Base-by-base conservation (phyloP, 208 protist species). In the Wallacemonas collosoma region DNA sequence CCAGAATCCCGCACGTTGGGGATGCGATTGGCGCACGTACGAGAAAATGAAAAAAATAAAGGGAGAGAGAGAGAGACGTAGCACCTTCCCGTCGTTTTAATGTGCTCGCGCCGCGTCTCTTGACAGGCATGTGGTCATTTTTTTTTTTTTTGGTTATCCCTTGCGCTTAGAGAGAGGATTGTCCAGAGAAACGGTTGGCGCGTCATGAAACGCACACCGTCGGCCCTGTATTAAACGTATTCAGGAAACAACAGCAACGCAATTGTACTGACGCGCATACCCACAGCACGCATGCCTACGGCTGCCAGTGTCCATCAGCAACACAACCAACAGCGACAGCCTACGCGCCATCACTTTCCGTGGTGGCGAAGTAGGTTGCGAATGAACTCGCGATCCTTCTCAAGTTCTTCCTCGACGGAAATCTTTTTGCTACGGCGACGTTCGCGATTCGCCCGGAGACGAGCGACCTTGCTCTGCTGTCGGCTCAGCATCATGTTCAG, bases 401-500 rank as follows among this genome's bases (percentile, higher is more conserved):
- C 51, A 40, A 71, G 63, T 57, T 93, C 83, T 44, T 82, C 61
- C 38, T 76, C 65, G 15, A 73, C 39, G 9, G 44, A 65, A 15
- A 43, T 41, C 61, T 86, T 44, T 51, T 69, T 73, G 15, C 81
- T 68, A 35, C 83, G 76, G 26, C 57, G 70, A 4, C 78, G 64
- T 40, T 82, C 77, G 43, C 79, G 79, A 55, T 85, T 90, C 36
- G 87, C 45, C 41, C 85, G 85, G 68, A 82, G 77, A 45, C 88
- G 85, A 1, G 78, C 83, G 12, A 87, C 76, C 65, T 81, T 84
- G 64, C 85, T 89, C 64, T 96, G 88, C 62, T 91, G 83, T 1
- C 92, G 82, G 17, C 76, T 87, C 45, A 96, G 72, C 89, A 94
- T 95, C 47, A 96, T 56, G 60, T 81, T 83, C 14, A 96, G 76